A percentile compares a stretch with the other conserved stretches of the same genome.
phyloP scores from a whole-genome alignment of 805 yeast genomes.

The Saccharomycopsis sp. region DNA sequence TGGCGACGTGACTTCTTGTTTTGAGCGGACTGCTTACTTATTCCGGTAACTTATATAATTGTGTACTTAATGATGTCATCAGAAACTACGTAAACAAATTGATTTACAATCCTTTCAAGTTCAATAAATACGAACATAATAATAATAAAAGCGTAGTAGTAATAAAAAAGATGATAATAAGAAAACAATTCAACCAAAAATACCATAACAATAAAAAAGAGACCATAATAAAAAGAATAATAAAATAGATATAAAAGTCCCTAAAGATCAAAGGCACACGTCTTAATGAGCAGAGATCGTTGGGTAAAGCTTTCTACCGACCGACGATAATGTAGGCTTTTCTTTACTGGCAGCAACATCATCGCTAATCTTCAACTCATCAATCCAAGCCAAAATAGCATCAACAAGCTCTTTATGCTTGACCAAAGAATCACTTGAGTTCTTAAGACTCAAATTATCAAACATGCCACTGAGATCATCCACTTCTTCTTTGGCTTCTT shows the following conservation, averaged over 20 bases:
- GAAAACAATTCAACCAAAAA: too few relatives aligned
- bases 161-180: too few relatives aligned
- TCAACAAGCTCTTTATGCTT: conserved; percentile 19
- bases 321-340: not conserved
- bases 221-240: not conserved
- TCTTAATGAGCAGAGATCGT: conserved; percentile 12
- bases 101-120: too few relatives aligned
- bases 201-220: not conserved
- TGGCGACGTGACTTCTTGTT: too few relatives aligned
- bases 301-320: conserved; percentile 15
- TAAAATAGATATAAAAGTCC: too few relatives aligned
- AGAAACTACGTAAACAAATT: too few relatives aligned
- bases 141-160: too few relatives aligned
- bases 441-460: not conserved
- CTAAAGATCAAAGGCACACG: not conserved
- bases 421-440: not conserved
- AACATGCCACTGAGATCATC: conserved; percentile 7
- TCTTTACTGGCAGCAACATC: not conserved
- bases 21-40: too few relatives aligned
- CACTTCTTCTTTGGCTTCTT: conserved; percentile 3
- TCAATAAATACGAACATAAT: too few relatives aligned
- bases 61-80: too few relatives aligned
- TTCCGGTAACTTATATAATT: too few relatives aligned
- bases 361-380: conserved; percentile 2
- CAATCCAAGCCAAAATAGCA: conserved; percentile 11